Evolutionary conservation across 345 rosid species (phyloP), one percentile per base, ranked within the genome.

Genomic region (Gossypium rotundifolium): DNA sequence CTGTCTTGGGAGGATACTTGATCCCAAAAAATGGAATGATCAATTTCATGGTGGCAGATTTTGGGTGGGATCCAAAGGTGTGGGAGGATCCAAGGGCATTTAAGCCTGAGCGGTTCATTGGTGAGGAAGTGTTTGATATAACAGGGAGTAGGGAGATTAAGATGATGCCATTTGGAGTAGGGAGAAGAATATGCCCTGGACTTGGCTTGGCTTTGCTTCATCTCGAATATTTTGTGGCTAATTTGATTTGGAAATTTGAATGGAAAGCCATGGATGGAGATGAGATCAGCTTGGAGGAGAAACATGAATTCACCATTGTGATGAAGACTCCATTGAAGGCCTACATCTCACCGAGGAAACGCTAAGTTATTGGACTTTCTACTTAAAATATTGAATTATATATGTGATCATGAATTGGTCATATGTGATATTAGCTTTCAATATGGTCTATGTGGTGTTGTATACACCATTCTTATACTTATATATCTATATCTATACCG

Each of bases 151-250:
- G 16, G 44, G 57, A 54, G 64, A 65, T 65, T 2, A 75, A 75
- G 33, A 51, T 51, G 54, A 51, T 51, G 54, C 54, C 54, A 13
- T 51, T 51, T 51, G 54, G 54, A 11, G 54, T 38, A 2, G 75
- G 75, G 8, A 74, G 75, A 12, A 78, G 81, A 25, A 67, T 78
- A 3, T 78, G 70, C 51, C 77, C 77, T 13, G 65, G 65, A 46
- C 70, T 78, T 33, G 67, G 72, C 25, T 51, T 84, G 2, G 83
- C 83, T 0, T 23, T 81, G 74, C 60, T 79, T 48, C 86, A 84
- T 66, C 62, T 84, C 10, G 84, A 84, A 72, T 81, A 81, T 46
- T 84, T 76, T 33, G 84, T 82, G 57, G 85, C 86, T 2, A 83
- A 80, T 66, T 67, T 83, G 78, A 71, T 83, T 13, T 76, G 40